Evolutionary conservation across 139 green algal genomes (phyloP).

Genomic region (Chlamydomonas sphaeroides): DNA sequence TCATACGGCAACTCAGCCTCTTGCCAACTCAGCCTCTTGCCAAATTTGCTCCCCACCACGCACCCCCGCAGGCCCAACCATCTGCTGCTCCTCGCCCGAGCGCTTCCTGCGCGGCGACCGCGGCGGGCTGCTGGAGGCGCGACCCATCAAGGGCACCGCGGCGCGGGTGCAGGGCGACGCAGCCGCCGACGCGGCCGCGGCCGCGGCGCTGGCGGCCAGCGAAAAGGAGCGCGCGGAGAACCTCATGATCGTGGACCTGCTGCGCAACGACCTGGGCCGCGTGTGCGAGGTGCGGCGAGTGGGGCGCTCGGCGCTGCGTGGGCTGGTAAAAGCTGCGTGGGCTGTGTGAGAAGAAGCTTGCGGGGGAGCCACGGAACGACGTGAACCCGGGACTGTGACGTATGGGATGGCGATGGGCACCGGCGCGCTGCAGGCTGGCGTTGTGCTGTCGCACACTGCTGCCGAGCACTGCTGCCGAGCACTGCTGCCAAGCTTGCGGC

Average conservation of each 20-base stretch:
- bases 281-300: constrained; percentile 72
- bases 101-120: constrained; percentile 88
- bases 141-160: constrained; percentile 97
- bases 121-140: constrained; percentile 88
- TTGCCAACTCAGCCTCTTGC: neutral
- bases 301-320: neutral
- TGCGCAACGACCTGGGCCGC: constrained; percentile 95
- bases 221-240: constrained; percentile 97
- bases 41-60: neutral
- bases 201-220: constrained; percentile 60
- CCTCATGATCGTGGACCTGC: constrained; percentile 99
- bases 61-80: constrained; percentile 30
- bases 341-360: no score
- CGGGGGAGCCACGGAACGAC: no score
- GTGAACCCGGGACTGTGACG: no score
- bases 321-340: no score
- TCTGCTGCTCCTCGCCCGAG: constrained; percentile 96
- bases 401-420: no score
- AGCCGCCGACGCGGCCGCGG: constrained; percentile 67
- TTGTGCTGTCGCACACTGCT: no score
- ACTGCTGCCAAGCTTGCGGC: no score
- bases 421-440: no score
- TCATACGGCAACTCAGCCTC: no score
- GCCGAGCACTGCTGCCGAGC: no score
- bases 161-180: constrained; percentile 50